Percentiles rank a stretch among this genome's conserved stretches.
Evolutionary conservation across 2,329 filamentous ascomycete species (phyloP).

Genomic region (Lecanosticta acicola): DNA sequence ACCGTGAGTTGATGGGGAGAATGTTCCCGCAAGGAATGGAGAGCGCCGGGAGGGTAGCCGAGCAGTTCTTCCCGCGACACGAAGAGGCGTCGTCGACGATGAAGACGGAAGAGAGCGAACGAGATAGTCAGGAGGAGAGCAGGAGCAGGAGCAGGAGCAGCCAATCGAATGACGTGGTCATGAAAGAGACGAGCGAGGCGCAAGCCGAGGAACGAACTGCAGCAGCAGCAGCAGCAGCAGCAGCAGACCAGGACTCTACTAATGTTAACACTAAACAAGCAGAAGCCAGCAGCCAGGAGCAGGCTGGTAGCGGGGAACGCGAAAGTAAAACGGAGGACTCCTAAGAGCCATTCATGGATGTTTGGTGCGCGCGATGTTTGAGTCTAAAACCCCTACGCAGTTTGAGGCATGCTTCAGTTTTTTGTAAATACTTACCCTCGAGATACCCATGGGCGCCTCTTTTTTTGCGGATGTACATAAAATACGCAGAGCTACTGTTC

Average conservation of each 20-base stretch:
- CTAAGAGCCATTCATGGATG: not conserved
- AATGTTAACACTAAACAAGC: not conserved
- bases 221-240: slow-evolving; percentile 2
- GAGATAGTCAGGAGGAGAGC: slow-evolving; percentile 7
- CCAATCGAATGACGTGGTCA: slow-evolving; percentile 11
- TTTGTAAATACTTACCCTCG: slow-evolving; percentile 2
- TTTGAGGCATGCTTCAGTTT: not conserved
- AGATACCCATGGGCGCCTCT: slow-evolving; percentile 7
- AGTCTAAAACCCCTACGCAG: not conserved
- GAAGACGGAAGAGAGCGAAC: slow-evolving; percentile 11
- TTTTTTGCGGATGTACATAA: not conserved
- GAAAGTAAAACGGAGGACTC: slow-evolving; percentile 1
- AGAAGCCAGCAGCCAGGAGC: not conserved
- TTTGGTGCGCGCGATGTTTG: slow-evolving; percentile 1
- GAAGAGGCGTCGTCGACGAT: slow-evolving; percentile 7
- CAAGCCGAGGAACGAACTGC: slow-evolving; percentile 1
- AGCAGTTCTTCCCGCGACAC: slow-evolving; percentile 22
- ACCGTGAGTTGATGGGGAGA: slow-evolving; percentile 29
- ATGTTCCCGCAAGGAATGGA: slow-evolving; percentile 27
- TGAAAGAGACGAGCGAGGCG: slow-evolving; percentile 12
- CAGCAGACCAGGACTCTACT: not conserved
- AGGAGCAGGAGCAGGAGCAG: not conserved
- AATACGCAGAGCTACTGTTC: not conserved
- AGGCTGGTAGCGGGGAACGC: not conserved
- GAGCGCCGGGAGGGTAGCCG: slow-evolving; percentile 12